A percentile compares a stretch with the other conserved stretches of the same genome.
These are phyloP conservation scores for Cornus kousa DNA, from an alignment of 148 eudicot species.

Conservation along the genomic window DNA sequence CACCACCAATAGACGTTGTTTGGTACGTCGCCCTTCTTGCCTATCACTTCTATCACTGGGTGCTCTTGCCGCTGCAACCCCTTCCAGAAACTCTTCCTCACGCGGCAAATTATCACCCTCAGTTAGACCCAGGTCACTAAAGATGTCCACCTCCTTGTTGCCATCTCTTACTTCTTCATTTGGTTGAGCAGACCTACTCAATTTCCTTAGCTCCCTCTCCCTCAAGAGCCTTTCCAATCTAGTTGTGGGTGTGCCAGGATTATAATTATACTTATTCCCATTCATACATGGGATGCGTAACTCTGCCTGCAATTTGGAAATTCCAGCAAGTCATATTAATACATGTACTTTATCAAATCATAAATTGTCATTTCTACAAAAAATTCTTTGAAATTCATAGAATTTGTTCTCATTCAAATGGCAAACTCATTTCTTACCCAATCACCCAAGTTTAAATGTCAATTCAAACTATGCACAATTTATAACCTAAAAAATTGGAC, in stretches of 20 bases:
- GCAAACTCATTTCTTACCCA: neutral
- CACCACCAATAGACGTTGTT: conserved; percentile 62
- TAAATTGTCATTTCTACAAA: neutral
- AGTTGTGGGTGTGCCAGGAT: conserved; percentile 28
- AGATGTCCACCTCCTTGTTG: conserved; percentile 15
- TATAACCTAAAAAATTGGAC: neutral
- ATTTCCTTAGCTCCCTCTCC: conserved; percentile 55
- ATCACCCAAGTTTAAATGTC: neutral
- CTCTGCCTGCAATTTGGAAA: conserved; percentile 29
- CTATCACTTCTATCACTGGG: conserved; percentile 24
- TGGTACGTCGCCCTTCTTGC: conserved; percentile 20
- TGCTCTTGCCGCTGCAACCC: conserved; percentile 17
- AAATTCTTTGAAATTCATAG: too few relatives aligned
- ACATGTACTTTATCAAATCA: neutral
- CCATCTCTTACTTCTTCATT: conserved; percentile 30
- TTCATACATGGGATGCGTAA: conserved; percentile 24
- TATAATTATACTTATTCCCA: conserved; percentile 15
- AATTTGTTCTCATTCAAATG: neutral
- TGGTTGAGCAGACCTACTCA: conserved; percentile 23
- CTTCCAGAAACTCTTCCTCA: conserved; percentile 38
- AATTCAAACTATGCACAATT: neutral
- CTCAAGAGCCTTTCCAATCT: conserved; percentile 53
- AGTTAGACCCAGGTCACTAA: conserved; percentile 20
- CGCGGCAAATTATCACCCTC: conserved; percentile 42
- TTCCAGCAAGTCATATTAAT: neutral